Evolutionary conservation across 129 eudicot genomes (phyloP).

Genomic region (Glebionis coronaria): DNA sequence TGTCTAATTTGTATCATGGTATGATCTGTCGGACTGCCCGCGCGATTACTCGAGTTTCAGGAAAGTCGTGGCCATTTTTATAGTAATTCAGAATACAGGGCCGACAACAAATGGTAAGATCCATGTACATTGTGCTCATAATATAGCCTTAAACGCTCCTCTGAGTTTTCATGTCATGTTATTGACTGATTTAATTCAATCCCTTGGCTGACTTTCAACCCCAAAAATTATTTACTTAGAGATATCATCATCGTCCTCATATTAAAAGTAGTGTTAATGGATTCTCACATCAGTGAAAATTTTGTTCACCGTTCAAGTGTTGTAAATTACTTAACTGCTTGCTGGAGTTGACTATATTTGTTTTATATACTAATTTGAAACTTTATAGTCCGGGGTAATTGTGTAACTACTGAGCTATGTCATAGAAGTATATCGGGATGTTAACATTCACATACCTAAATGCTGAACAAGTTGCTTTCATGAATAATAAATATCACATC

Average conservation of each 20-base stretch:
- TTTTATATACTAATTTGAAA: constrained; percentile 1
- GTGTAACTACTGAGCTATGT: constrained; percentile 6
- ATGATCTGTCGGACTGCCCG: constrained; percentile 80
- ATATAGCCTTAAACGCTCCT: constrained; percentile 66
- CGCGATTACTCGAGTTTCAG: constrained; percentile 77
- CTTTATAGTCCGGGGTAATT: not conserved
- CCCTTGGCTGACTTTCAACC: constrained; percentile 64
- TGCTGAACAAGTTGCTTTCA: no score
- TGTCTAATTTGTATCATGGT: no score
- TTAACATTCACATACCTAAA: no score
- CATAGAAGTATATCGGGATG: no score
- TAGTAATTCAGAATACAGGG: constrained; percentile 82
- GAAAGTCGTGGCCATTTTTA: constrained; percentile 76
- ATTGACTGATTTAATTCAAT: constrained; percentile 54
- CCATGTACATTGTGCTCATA: constrained; percentile 71
- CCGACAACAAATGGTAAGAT: constrained; percentile 72
- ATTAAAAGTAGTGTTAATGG: not conserved
- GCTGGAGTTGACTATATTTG: constrained; percentile 37
- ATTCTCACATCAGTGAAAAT: constrained; percentile 9
- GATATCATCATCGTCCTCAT: constrained; percentile 27
- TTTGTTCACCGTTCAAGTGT: constrained; percentile 11
- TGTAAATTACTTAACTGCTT: not conserved
- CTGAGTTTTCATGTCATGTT: constrained; percentile 59
- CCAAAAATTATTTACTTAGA: constrained; percentile 79
- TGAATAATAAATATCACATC: no score